Conservation (phyloP, 495 filamentous ascomycete species). For the Lindgomyces ingoldianus region DNA sequence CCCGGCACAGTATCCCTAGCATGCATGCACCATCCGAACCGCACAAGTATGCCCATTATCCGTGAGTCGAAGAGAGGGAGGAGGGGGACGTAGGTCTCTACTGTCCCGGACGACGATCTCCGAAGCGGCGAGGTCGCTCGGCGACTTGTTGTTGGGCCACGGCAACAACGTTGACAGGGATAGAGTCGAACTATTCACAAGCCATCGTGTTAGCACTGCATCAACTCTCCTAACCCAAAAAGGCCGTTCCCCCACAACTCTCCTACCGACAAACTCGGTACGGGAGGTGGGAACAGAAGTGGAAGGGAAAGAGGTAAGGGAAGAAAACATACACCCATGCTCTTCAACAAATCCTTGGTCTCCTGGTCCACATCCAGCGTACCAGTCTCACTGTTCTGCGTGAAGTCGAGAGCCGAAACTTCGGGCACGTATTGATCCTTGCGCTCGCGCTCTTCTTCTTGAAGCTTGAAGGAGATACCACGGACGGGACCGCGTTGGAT, state of each 20-base stretch:
- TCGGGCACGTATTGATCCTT: slow-evolving; percentile 99
- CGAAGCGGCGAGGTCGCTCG: slow-evolving; percentile 74
- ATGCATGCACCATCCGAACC: slow-evolving; percentile 17
- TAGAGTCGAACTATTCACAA: slow-evolving; percentile 92
- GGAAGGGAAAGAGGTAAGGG: not conserved
- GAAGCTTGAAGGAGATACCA: slow-evolving; percentile 99
- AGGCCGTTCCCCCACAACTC: no score
- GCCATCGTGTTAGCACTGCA: slow-evolving; percentile 2
- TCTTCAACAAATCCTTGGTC: slow-evolving; percentile 98
- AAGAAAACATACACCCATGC: slow-evolving; percentile 79
- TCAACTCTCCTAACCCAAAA: not conserved
- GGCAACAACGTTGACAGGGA: slow-evolving; percentile 89
- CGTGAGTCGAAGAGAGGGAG: slow-evolving; percentile 41
- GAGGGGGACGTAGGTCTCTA: slow-evolving; percentile 39
- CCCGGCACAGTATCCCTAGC: no score
- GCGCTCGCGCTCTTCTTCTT: slow-evolving; percentile 99
- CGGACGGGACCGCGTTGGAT: slow-evolving; percentile 98
- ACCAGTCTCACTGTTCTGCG: slow-evolving; percentile 84
- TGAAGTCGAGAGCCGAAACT: slow-evolving; percentile 96
- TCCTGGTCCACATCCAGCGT: slow-evolving; percentile 92
- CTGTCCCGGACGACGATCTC: slow-evolving; percentile 53
- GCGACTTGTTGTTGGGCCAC: slow-evolving; percentile 83
- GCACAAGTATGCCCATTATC: slow-evolving; percentile 36
- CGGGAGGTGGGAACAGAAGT: not conserved
- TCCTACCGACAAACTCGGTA: no score